Conservation (phyloP, 164 flowering plant species). For the Liriodendron chinense region DNA sequence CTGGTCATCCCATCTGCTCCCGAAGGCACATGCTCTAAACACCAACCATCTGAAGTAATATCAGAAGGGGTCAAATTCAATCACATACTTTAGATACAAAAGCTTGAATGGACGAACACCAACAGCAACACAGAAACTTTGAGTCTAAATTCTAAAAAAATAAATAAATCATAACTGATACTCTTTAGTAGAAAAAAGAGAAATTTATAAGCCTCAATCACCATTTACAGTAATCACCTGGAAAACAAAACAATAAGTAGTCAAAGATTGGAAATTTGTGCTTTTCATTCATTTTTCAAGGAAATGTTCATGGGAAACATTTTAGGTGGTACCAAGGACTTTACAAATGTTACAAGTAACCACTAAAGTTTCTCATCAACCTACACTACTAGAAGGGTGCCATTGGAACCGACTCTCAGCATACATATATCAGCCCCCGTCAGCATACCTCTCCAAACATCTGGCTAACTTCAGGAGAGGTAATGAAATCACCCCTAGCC, state of each 20-base stretch:
- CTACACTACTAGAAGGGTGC: no score
- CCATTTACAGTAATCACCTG: background rate
- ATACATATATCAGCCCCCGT: no score
- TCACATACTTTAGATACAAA: no score
- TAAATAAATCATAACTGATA: background rate
- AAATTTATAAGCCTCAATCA: background rate
- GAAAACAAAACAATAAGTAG: background rate
- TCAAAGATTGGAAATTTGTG: no score
- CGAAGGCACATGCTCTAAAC: constrained; percentile 93
- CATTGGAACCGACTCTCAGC: no score
- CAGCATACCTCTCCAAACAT: constrained; percentile 99
- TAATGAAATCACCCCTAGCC: constrained; percentile 85
- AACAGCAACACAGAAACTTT: background rate
- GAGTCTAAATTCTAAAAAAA: background rate
- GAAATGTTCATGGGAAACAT: no score
- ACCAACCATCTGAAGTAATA: constrained; percentile 67
- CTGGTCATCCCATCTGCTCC: constrained; percentile 99
- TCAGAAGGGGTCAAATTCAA: background rate
- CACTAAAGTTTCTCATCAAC: no score
- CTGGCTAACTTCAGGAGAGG: constrained; percentile 99
- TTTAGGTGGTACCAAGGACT: no score
- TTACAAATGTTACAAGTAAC: no score
- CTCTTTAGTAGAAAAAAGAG: background rate
- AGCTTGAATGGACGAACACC: background rate
- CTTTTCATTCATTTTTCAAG: background rate